Percentiles rank a stretch among this genome's conserved stretches.
These are phyloP conservation scores for Boletus albobrunnescens DNA, from an alignment of 1,284 basidiomycete genomes.

Conservation along the genomic window DNA sequence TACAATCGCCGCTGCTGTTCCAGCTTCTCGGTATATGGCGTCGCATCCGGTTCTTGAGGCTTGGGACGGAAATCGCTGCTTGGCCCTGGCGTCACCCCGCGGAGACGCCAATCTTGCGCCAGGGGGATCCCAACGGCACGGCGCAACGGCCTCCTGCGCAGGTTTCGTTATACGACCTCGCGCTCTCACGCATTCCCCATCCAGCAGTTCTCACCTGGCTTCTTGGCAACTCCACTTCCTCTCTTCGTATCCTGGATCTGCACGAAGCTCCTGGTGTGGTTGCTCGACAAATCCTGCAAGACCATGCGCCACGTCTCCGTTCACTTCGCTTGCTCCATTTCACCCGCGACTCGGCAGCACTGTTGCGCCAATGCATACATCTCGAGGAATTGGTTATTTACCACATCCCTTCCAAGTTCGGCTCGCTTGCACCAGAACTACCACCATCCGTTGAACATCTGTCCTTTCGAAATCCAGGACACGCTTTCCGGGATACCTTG, in stretches of 20 bases:
- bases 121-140: background rate
- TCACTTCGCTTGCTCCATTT: slow-evolving; percentile 43
- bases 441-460: slow-evolving; percentile 41
- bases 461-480: slow-evolving; percentile 35
- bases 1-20: slow-evolving; percentile 45
- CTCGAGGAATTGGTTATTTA: slow-evolving; percentile 42
- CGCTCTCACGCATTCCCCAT: slow-evolving; percentile 36
- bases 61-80: slow-evolving; percentile 40
- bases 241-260: slow-evolving; percentile 41
- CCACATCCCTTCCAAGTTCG: slow-evolving; percentile 33
- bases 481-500: slow-evolving; percentile 26
- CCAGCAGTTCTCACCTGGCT: slow-evolving; percentile 37
- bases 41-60: slow-evolving; percentile 37
- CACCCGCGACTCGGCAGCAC: slow-evolving; percentile 29
- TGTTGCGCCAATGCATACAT: slow-evolving; percentile 38
- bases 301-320: slow-evolving; percentile 35
- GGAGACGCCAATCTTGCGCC: slow-evolving; percentile 8
- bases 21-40: slow-evolving; percentile 42
- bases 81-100: slow-evolving; percentile 24
- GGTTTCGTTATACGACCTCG: slow-evolving; percentile 40
- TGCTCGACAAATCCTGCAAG: slow-evolving; percentile 27
- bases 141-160: slow-evolving; percentile 8
- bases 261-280: slow-evolving; percentile 35
- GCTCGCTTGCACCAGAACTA: slow-evolving; percentile 32
- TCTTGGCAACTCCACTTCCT: slow-evolving; percentile 33